Base-by-base conservation (phyloP, 768 basidiomycete genomes). In the Amanita molliuscula region DNA sequence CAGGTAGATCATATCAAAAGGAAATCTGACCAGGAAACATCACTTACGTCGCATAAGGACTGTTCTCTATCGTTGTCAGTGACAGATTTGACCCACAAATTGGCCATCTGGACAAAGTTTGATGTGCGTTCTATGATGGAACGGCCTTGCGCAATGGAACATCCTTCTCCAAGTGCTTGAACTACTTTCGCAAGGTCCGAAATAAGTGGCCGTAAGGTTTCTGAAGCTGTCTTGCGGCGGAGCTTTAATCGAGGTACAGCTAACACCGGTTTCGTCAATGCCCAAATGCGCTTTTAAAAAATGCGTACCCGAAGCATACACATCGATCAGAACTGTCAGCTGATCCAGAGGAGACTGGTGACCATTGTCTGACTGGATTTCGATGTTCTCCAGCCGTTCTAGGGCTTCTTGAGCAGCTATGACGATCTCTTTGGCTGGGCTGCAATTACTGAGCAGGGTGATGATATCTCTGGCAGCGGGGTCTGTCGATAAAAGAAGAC, bases 231-330 rank as follows among this genome's bases (percentile, higher is more conserved):
- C 50, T 70, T 72, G 48, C 66, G 71, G 31, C 72, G 66, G 36
- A 71, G 54, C 47, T 65, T 72, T 25, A 77, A 54, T 20, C 71
- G 71, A 16, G 73, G 71, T 42, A 79, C 71, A 3, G 68, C 77
- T 78, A 47, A 5, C 48, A 29, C 38, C 44, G 8, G 21, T 23
- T 16, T 11, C n/a, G 15, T 57, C 37, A 43, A 37, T 29, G 35
- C 23, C 9, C 2, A 25, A 31, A 51, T 10, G 45, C 40, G 43
- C 13, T 9, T 13, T 31, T 48, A 10, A 37, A 11, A 10, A 37
- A 11, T 13, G 57, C 67, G 49, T 53, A 75, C 76, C 67, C 47
- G 66, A 57, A 16, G 63, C 58, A 50, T 72, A 75, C 10, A 75
- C 53, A 3, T 64, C 63, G 6, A 75, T 54, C 25, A 77, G 56